These are phyloP conservation scores for Pseudogymnoascus sp. DNA, from an alignment of 2,329 filamentous ascomycete species.

Conservation along the genomic window DNA sequence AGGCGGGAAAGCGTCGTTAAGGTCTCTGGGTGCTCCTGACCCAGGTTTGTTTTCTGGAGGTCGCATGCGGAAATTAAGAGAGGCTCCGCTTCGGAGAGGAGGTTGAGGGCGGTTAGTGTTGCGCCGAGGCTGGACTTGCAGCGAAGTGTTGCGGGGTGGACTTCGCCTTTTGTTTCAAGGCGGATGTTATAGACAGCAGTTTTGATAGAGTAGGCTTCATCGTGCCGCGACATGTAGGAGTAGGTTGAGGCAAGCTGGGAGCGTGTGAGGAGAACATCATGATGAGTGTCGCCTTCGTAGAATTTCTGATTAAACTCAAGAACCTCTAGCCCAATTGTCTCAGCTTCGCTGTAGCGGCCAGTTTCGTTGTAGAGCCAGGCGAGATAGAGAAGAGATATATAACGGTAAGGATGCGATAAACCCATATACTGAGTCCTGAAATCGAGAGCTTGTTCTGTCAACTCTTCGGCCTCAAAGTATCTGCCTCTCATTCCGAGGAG, in stretches of 20 bases:
- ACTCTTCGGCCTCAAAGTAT: neutral
- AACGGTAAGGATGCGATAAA: neutral
- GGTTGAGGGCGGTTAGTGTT: neutral
- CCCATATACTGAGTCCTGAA: neutral
- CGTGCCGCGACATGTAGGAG: neutral
- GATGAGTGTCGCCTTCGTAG: neutral
- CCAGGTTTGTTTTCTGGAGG: neutral
- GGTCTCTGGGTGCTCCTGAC: neutral
- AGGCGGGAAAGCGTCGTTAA: neutral
- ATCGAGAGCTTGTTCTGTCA: neutral
- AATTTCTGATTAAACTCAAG: constrained; percentile 2
- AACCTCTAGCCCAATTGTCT: neutral
- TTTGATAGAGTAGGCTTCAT: neutral
- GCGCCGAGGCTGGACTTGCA: neutral
- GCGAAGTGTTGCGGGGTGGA: neutral
- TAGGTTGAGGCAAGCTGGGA: neutral
- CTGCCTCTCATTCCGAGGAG: neutral
- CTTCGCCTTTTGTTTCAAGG: neutral
- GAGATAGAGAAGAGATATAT: neutral
- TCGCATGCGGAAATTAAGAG: neutral
- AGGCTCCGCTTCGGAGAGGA: neutral
- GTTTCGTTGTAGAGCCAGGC: neutral
- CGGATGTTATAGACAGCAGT: neutral
- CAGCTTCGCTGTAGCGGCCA: neutral
- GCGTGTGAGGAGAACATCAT: neutral